Base-by-base conservation (phyloP, 2,329 filamentous ascomycete species). In the Sarocladiaceae sp. region DNA sequence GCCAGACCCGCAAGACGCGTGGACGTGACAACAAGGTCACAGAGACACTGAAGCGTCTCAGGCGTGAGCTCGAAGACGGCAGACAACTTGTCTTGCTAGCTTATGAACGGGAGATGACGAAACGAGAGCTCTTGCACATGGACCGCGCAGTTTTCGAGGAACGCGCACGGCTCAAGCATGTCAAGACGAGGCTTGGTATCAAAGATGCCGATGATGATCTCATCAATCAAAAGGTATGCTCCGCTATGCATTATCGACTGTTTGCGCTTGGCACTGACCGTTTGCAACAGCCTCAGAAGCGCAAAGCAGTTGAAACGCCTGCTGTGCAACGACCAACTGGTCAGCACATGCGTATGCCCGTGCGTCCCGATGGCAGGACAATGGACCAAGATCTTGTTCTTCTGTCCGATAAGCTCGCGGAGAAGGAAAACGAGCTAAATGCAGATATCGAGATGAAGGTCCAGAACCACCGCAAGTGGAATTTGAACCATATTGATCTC, bases 201-300 rank as follows among this genome's bases (percentile, higher is more conserved):
- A 94, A 93, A 68, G 83, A 81, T 54, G 87, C 95, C 57, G 93
- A 97, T 58, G 91, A 97, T 57, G 89, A 96, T 61, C 77, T 95
- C 57, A 83, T 95, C 69, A 94, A 95, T 68, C 87, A 93, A 63
- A 95, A 93, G 79, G 87, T 91, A 72, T 64, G 76, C 60, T 48
- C 46, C 19, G 13, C 31, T 53, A 65, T 60, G 61, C 16, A n/a
- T 62, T 41, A 55, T 60, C 5, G 18, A 27, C 18, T 9, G 18
- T 33, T 21, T 19, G 33, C 15, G 21, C 6, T 52, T 55, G 47
- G 51, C 55, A 55, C 60, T 69, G 53, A 70, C 66, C 64, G 50
- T 63, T 48, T 29, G 49, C 49, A 48, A 48, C 62, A 80, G 71
- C 79, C 86, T 53, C 84, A 84, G 57, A 89, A 88, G 66, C 80